Evolutionary conservation across 495 filamentous ascomycete species (phyloP).

Genomic region (Lophiostoma macrostomum): DNA sequence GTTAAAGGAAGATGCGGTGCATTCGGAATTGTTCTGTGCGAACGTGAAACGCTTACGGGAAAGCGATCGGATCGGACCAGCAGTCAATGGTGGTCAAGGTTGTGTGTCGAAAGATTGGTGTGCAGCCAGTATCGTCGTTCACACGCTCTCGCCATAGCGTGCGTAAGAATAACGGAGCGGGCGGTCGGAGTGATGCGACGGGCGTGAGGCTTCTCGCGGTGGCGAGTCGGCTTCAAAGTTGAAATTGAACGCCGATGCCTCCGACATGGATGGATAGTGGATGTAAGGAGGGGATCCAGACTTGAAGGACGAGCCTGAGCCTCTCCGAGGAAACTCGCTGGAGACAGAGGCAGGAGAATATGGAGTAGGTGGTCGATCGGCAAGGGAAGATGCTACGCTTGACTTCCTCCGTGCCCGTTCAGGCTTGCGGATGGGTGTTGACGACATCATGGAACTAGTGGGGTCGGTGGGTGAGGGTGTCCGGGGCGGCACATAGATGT

Average conservation of each 20-base stretch:
- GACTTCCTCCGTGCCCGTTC: constrained; percentile 27
- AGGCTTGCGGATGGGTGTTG: constrained; percentile 19
- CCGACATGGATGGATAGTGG: constrained; percentile 32
- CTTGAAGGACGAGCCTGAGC: constrained; percentile 7
- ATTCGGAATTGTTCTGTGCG: no score
- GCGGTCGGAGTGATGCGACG: constrained; percentile 9
- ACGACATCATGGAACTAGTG: constrained; percentile 6
- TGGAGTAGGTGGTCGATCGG: constrained; percentile 32
- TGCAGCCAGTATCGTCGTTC: no score
- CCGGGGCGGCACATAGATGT: constrained; percentile 12
- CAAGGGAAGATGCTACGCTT: constrained; percentile 28
- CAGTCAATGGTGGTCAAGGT: no score
- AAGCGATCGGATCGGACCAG: no score
- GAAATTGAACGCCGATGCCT: constrained; percentile 29
- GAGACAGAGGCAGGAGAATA: constrained; percentile 20
- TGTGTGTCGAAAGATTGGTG: no score
- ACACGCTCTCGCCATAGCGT: constrained; percentile 10
- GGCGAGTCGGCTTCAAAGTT: constrained; percentile 14
- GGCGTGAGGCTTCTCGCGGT: background rate
- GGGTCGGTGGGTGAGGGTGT: constrained; percentile 14
- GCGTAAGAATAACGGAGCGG: constrained; percentile 16
- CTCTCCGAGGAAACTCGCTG: constrained; percentile 11
- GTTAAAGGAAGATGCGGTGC: no score
- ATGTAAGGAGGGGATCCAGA: constrained; percentile 3
- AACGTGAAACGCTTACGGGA: no score